Evolutionary conservation across 495 filamentous ascomycete species (phyloP).

Genomic region (Penicillium fimorum): DNA sequence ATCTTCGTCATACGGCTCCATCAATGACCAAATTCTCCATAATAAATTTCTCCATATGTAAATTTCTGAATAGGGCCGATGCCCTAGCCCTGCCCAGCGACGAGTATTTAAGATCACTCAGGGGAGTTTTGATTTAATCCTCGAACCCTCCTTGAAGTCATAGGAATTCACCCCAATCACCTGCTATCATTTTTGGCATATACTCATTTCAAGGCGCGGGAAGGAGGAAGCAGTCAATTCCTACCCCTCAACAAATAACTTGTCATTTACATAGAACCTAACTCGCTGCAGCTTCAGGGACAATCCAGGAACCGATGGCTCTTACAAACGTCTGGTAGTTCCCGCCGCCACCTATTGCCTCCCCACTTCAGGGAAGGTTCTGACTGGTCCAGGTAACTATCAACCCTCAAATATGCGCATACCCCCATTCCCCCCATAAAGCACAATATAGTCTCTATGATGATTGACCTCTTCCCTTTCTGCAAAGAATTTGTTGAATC

Average conservation of each 20-base stretch:
- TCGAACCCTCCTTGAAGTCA: not conserved
- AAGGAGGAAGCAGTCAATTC: not conserved
- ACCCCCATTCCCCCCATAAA: not conserved
- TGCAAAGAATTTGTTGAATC: slow-evolving; percentile 21
- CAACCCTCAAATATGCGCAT: not conserved
- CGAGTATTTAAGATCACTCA: slow-evolving; percentile 11
- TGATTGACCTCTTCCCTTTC: slow-evolving; percentile 25
- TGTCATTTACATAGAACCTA: not conserved
- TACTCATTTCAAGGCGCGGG: not conserved
- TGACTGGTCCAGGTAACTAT: slow-evolving; percentile 14
- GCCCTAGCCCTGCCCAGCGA: slow-evolving; percentile 13
- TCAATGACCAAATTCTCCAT: slow-evolving; percentile 17
- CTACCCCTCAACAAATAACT: not conserved
- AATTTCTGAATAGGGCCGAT: slow-evolving; percentile 13
- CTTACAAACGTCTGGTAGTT: not conserved
- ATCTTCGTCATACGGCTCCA: slow-evolving; percentile 8
- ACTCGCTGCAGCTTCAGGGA: not conserved
- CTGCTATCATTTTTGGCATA: not conserved
- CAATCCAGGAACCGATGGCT: not conserved
- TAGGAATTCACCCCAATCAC: not conserved
- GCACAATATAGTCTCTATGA: slow-evolving; percentile 10
- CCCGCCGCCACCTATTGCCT: slow-evolving; percentile 2
- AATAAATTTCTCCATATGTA: slow-evolving; percentile 9
- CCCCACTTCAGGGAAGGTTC: slow-evolving; percentile 10
- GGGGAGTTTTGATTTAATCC: not conserved